Evolutionary conservation across 2,329 filamentous ascomycete species (phyloP).

Genomic region (Exophiala phaeomuriformis): DNA sequence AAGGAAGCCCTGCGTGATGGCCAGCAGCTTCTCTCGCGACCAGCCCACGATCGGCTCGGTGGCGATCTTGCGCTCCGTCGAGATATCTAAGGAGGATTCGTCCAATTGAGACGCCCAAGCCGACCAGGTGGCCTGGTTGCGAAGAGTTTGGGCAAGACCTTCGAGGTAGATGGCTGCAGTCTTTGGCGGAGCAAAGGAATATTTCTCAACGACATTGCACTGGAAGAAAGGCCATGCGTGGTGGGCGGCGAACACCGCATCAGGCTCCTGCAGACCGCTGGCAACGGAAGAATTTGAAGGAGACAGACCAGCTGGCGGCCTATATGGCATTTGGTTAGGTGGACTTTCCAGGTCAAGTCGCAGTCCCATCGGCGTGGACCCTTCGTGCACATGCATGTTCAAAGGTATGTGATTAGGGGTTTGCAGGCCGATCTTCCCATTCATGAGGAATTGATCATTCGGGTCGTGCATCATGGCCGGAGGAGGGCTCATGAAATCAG

Average conservation of each 20-base stretch:
- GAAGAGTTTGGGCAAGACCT: constrained; percentile 44
- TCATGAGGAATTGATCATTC: constrained; percentile 22
- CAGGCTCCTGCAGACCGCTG: constrained; percentile 35
- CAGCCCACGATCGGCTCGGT: constrained; percentile 46
- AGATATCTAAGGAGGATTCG: constrained; percentile 34
- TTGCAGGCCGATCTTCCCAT: constrained; percentile 21
- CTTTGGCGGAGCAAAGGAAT: constrained; percentile 44
- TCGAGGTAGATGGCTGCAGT: constrained; percentile 47
- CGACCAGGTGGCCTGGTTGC: constrained; percentile 47
- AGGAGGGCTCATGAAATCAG: constrained; percentile 26
- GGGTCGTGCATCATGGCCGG: constrained; percentile 20
- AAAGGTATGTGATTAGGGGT: constrained; percentile 21
- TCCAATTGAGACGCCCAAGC: constrained; percentile 48
- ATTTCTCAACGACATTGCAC: constrained; percentile 42
- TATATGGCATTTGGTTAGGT: constrained; percentile 12
- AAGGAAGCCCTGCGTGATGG: constrained; percentile 62
- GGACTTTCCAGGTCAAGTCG: constrained; percentile 22
- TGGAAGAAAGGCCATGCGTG: constrained; percentile 49
- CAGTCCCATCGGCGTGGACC: constrained; percentile 13
- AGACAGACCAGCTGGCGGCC: constrained; percentile 20
- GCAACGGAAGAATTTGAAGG: constrained; percentile 20
- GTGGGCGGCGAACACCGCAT: constrained; percentile 44
- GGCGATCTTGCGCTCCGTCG: constrained; percentile 40
- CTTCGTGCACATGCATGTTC: constrained; percentile 17
- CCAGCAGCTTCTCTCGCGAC: constrained; percentile 62